A percentile compares a stretch with the other conserved stretches of the same genome.
Conservation (phyloP, 129 eudicot species). For the Arctium minus region DNA sequence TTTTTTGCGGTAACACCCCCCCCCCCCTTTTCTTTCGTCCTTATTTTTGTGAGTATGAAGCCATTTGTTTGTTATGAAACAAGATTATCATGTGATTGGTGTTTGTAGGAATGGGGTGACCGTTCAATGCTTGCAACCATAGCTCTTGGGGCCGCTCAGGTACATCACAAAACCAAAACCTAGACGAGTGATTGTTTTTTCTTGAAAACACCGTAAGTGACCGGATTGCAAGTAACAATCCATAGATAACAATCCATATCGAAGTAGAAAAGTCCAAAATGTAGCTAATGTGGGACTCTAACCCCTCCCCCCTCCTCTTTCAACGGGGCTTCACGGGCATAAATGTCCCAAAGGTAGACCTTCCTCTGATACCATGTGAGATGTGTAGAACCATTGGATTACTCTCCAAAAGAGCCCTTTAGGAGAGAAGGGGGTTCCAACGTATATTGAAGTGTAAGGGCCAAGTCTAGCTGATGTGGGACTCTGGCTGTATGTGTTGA, state of each 20-base stretch:
- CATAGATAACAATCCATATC: neutral
- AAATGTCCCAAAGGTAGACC: neutral
- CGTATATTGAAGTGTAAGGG: neutral
- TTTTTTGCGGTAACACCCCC: constrained; percentile 82
- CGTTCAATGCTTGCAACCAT: constrained; percentile 99
- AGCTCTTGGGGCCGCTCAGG: constrained; percentile 99
- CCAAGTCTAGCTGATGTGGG: neutral
- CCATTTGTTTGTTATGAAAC: neutral
- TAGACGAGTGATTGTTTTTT: neutral
- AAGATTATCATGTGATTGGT: neutral
- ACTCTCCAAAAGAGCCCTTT: neutral
- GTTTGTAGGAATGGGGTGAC: constrained; percentile 94
- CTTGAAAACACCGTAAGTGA: neutral
- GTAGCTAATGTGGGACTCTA: neutral
- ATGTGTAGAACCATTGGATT: neutral
- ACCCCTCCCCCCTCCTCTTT: neutral
- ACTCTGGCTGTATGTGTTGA: neutral
- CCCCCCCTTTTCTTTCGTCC: neutral
- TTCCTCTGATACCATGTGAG: neutral
- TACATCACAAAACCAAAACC: constrained; percentile 20
- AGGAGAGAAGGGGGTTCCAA: neutral
- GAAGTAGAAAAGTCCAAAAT: neutral
- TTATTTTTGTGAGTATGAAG: neutral
- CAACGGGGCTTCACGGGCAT: neutral
- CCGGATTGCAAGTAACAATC: neutral